Evolutionary conservation across 1,284 basidiomycete species (phyloP), one percentile per base, ranked within the genome.

Genomic region (Exobasidium cylindrosporum): DNA sequence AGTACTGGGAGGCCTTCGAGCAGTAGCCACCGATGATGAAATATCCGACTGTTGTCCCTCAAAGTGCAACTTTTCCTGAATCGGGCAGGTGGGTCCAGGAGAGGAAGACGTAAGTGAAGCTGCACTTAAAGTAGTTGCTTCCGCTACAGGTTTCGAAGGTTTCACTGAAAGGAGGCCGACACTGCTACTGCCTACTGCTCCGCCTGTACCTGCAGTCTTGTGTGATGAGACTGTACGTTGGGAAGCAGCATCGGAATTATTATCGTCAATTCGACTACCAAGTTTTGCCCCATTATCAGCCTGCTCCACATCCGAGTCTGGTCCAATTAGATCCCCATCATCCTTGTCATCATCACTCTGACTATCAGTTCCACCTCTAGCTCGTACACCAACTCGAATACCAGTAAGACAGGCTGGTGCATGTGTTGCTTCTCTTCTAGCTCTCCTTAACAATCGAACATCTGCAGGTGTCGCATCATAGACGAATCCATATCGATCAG

Each of bases 401-500:
- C 90, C 90, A 0, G 90, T 92, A 44, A 92, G 82, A 72, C 89
- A 91, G 3, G 90, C 90, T 1, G 90, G 90, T 0, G 89, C 89
- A 0, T 87, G 85, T 68, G 85, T 88, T 31, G 85, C 83, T 66
- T 88, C 90, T 69, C 89, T 88, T 80, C 84, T 83, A 35, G 89
- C 88, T 49, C 89, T 84, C 6, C 88, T 79, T 30, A 93, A 83
- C 23, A 93, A 82, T 17, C 91, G 82, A n/a, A 89, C 84, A 71
- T 93, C 91, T 67, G 91, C 89, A 72, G 86, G 84, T 85, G 74
- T 76, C 11, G 72, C 70, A 71, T 92, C 90, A 69, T 93, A 96
- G 75, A 96, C 89, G 82, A 97, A 97, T 0, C 95, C 95, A 77
- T 91, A 97, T n/a, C 92, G 87, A 74, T 97, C 95, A 4, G 93